Evolutionary conservation across 768 basidiomycete genomes (phyloP), one percentile per base, ranked within the genome.

Genomic region (Suillus spraguei): DNA sequence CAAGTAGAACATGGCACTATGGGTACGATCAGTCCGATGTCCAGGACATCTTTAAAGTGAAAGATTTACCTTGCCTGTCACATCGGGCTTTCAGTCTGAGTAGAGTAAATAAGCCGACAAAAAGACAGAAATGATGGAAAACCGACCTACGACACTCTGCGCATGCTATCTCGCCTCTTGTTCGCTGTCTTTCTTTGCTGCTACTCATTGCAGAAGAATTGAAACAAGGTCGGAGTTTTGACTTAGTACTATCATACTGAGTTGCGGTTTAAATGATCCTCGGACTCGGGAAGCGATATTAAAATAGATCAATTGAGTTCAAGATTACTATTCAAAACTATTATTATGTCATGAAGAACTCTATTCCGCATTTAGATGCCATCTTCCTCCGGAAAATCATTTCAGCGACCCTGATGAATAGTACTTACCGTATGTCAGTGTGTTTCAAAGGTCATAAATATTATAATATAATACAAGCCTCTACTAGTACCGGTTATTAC

Each of bases 1-100:
- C 83, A 85, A 41, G 85, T 82, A 17, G 82, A 68, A 42, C 72
- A 74, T 3, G 70, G 72, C 5, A 71, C 71, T 75, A 7, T 32
- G 63, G 64, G 39, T 32, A 59, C 41, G 62, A 65, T 58, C 39
- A 83, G 70, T 56, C 58, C 35, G 38, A 33, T 60, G 62, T 63
- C 22, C 55, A 55, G 20, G 59, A 62, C 53, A 38, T 64, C 42
- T 50, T 17, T 49, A 55, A 44, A 41, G 42, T 53, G 63, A 32
- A 39, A 24, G 36, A 36, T 22, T 59, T 63, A 70, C 62, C 66
- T 71, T 63, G 67, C 28, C 66, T 71, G 64, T 74, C 66, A 60
- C 72, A 74, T 63, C 69, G 65, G 55, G 68, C 66, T 61, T 75
- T 74, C 63, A 73, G 63, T 52, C 72, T 74, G 53, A 16, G 20